These are phyloP conservation scores for Chlorella variabilis DNA, from an alignment of 163 green algal species.

Conservation along the genomic window DNA sequence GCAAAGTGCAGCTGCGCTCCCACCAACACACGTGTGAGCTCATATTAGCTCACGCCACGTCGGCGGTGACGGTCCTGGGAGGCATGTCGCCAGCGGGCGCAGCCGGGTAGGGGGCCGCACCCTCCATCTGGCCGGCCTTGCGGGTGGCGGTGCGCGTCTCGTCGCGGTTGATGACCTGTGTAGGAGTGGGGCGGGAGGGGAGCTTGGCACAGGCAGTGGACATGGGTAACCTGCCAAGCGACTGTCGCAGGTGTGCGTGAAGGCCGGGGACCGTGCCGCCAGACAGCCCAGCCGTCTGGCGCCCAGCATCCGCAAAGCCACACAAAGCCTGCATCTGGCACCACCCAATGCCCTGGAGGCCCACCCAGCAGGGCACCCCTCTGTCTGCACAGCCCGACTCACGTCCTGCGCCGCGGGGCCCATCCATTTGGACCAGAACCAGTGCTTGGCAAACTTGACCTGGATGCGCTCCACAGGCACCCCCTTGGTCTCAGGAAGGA, in stretches of 20 bases:
- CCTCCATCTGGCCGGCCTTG: conserved; percentile 26
- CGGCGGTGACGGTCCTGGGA: neutral
- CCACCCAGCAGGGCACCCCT: too few relatives aligned
- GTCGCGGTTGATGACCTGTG: conserved; percentile 36
- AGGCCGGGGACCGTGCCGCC: too few relatives aligned
- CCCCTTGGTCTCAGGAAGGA: conserved; percentile 42
- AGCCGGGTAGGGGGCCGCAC: neutral
- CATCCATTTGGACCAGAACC: conserved; percentile 33
- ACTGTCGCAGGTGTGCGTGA: too few relatives aligned
- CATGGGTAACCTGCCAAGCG: too few relatives aligned
- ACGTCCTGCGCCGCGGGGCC: conserved; percentile 16
- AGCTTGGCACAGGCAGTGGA: too few relatives aligned
- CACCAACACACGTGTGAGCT: too few relatives aligned
- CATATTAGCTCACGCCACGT: neutral
- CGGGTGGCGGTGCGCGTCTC: conserved; percentile 19
- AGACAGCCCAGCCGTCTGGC: too few relatives aligned
- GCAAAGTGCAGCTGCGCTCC: too few relatives aligned
- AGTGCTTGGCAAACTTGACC: conserved; percentile 36
- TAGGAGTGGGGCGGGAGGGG: neutral
- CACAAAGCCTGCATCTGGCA: neutral
- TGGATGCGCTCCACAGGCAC: conserved; percentile 42
- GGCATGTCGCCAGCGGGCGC: neutral
- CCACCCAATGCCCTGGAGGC: neutral
- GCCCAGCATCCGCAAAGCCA: too few relatives aligned
- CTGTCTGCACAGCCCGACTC: too few relatives aligned